phyloP scores from a whole-genome alignment of 2,329 filamentous ascomycete genomes.

The Fusarium sp. region DNA sequence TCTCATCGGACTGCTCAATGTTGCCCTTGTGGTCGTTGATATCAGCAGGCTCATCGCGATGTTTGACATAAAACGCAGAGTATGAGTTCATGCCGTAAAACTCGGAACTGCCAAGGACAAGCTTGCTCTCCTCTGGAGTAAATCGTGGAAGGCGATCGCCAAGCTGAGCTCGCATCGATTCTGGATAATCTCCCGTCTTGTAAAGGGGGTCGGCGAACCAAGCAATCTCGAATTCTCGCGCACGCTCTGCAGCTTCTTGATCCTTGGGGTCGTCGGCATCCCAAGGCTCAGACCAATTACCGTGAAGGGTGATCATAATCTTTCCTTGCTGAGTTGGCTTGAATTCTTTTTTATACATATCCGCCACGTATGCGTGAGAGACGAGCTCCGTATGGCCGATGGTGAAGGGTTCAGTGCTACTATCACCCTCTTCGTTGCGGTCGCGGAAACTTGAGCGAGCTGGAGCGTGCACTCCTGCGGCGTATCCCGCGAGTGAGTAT shows the following conservation, averaged over 20 bases:
- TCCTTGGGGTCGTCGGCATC: slow-evolving; percentile 50
- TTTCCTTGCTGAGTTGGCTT: slow-evolving; percentile 50
- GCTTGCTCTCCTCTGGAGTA: slow-evolving; percentile 52
- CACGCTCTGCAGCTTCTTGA: slow-evolving; percentile 52
- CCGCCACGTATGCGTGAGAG: slow-evolving; percentile 51
- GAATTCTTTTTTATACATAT: slow-evolving; percentile 55
- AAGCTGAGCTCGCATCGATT: slow-evolving; percentile 53
- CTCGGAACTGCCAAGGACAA: slow-evolving; percentile 53
- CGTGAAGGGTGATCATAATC: slow-evolving; percentile 56
- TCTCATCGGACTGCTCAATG: slow-evolving; percentile 50
- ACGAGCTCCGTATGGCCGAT: slow-evolving; percentile 55
- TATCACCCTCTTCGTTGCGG: slow-evolving; percentile 34
- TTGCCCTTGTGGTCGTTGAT: slow-evolving; percentile 56
- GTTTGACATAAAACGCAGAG: slow-evolving; percentile 52
- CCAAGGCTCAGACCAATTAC: slow-evolving; percentile 57
- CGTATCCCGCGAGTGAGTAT: slow-evolving; percentile 33
- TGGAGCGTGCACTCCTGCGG: slow-evolving; percentile 35
- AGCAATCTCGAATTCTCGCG: slow-evolving; percentile 55
- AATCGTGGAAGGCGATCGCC: slow-evolving; percentile 52
- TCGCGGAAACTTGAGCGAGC: slow-evolving; percentile 37
- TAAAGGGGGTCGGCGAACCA: slow-evolving; percentile 57
- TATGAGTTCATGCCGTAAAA: slow-evolving; percentile 59
- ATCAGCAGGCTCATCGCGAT: slow-evolving; percentile 50
- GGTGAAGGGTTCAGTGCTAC: slow-evolving; percentile 50
- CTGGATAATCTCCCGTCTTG: slow-evolving; percentile 52